Evolutionary conservation across 768 basidiomycete genomes (phyloP).

Genomic region (Suillus paluster): DNA sequence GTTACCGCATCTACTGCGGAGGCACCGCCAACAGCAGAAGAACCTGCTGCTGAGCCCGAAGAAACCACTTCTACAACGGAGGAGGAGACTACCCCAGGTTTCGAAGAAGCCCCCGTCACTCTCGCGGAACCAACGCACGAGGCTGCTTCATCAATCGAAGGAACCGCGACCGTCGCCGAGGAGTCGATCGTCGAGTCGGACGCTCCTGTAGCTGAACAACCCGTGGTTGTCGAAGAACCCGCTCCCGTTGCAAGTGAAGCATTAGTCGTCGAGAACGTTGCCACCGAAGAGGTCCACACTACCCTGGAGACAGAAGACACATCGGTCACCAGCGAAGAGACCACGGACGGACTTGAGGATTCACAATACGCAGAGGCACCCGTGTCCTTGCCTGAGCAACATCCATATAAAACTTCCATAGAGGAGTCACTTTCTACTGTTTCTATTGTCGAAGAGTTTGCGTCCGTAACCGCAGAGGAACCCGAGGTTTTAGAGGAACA

Average conservation of each 20-base stretch:
- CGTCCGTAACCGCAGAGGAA: neutral
- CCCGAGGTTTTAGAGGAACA: neutral
- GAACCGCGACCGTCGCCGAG: neutral
- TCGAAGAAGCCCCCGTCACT: neutral
- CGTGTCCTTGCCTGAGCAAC: neutral
- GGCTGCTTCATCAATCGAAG: neutral
- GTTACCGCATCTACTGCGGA: neutral
- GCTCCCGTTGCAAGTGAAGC: constrained; percentile 2
- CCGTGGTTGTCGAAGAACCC: neutral
- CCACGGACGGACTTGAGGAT: neutral
- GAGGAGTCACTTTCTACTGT: neutral
- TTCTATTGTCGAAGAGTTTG: neutral
- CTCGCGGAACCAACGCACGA: neutral
- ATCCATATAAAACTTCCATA: too few relatives aligned
- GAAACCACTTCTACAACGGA: neutral
- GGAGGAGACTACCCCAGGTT: neutral
- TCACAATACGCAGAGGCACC: neutral
- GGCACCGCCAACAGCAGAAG: neutral
- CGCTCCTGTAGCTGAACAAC: neutral
- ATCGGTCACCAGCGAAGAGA: neutral
- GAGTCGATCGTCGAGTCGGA: neutral
- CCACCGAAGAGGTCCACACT: neutral
- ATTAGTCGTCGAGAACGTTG: neutral
- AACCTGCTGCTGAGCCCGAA: neutral
- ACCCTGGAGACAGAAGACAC: neutral